A percentile compares a stretch with the other conserved stretches of the same genome.
Evolutionary conservation across 306 rosid species (phyloP).

Genomic region (Astragalus glycyphyllos): DNA sequence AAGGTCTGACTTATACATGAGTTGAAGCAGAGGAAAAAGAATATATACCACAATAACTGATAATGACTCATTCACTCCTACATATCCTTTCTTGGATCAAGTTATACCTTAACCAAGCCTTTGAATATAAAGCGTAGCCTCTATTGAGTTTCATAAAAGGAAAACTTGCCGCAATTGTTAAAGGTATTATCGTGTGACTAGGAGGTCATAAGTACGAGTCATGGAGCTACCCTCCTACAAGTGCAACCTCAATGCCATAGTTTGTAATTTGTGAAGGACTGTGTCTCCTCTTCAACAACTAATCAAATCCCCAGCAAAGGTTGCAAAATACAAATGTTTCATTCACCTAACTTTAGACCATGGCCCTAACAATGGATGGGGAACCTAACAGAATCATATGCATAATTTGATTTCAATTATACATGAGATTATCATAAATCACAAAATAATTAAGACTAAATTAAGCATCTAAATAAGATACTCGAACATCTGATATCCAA

Average conservation of each 20-base stretch:
- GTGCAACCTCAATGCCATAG: conserved; percentile 16
- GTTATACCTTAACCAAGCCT: conserved; percentile 5
- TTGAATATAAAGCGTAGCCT: background rate
- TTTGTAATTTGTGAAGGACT: conserved; percentile 10
- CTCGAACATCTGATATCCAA: conserved; percentile 2
- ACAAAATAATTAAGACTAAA: background rate
- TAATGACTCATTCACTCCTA: conserved; percentile 1
- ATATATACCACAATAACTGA: background rate
- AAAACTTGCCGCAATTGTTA: background rate
- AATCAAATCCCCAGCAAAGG: conserved; percentile 1
- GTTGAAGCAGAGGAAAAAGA: background rate
- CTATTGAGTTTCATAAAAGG: background rate
- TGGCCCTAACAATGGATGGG: conserved; percentile 9
- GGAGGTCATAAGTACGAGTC: background rate
- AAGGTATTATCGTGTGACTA: background rate
- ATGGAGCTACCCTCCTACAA: conserved; percentile 2
- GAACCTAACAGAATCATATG: conserved; percentile 11
- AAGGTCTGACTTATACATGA: background rate
- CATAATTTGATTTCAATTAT: conserved; percentile 8
- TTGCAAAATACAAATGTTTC: conserved; percentile 36
- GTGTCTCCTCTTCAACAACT: background rate
- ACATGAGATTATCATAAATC: conserved; percentile 29
- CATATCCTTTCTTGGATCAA: conserved; percentile 6
- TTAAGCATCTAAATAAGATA: conserved; percentile 3
- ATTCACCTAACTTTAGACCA: background rate